Evolutionary conservation across 345 rosid species (phyloP).

Genomic region (Melaleuca alternifolia): DNA sequence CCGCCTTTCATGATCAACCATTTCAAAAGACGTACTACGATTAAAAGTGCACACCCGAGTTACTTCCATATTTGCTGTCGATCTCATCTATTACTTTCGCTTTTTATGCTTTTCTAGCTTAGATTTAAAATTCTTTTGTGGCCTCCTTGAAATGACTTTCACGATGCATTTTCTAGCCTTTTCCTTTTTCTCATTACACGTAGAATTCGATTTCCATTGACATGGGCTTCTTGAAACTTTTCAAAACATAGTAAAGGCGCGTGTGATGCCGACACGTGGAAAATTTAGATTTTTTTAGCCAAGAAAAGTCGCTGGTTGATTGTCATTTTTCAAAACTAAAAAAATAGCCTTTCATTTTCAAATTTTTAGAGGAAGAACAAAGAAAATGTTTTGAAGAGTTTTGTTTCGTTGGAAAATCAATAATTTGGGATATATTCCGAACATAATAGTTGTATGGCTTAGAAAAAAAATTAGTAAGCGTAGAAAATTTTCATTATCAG

Average conservation of each 20-base stretch:
- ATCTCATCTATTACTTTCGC: not conserved
- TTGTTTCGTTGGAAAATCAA: not conserved
- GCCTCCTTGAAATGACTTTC: not conserved
- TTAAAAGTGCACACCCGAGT: not conserved
- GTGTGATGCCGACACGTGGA: too few relatives aligned
- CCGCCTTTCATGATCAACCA: not conserved
- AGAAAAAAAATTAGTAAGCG: not conserved
- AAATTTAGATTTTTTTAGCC: not conserved
- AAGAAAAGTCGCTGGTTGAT: not conserved
- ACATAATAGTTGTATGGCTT: rapidly evolving
- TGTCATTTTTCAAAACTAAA: not conserved
- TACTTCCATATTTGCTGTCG: not conserved
- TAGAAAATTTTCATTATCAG: not conserved
- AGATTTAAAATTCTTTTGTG: not conserved
- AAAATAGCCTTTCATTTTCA: not conserved
- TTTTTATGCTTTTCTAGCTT: not conserved
- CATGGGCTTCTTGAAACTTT: not conserved
- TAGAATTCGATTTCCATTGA: not conserved
- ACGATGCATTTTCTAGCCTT: not conserved
- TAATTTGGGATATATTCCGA: not conserved
- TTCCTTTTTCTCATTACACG: not conserved
- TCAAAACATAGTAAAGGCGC: not conserved
- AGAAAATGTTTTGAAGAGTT: not conserved
- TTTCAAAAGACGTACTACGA: not conserved
- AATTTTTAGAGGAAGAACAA: not conserved